Base-by-base conservation (phyloP, 208 protist species). In the Jaenimonas drosophilae region DNA sequence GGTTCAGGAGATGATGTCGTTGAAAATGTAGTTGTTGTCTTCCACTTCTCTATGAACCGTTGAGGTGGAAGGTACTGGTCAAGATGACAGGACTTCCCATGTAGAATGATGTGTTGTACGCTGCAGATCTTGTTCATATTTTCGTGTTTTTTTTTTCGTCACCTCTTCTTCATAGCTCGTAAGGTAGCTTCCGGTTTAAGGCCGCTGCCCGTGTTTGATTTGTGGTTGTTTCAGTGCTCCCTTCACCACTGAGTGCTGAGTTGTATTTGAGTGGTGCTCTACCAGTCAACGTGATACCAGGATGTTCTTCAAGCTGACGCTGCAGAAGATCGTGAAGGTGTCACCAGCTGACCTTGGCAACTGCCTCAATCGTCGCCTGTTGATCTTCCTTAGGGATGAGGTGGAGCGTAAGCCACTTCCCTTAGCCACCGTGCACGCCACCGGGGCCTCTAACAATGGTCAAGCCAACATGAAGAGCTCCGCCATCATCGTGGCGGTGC, bases 231-330 rank as follows among this genome's bases (percentile, higher is more conserved):
- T 20, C 30, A 36, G 37, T 3, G 6, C 12, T 28, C 25, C 28
- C 5, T 50, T 34, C 31, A 28, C 16, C 3, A 30, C 24, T 3
- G 34, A n/a, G n/a, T n/a, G n/a, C n/a, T n/a, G n/a, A n/a, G n/a
- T n/a, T n/a, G n/a, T n/a, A n/a, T n/a, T n/a, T n/a, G n/a, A n/a
- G n/a, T n/a, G n/a, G n/a, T n/a, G n/a, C n/a, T n/a, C n/a, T n/a
- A n/a, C n/a, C n/a, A n/a, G n/a, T n/a, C n/a, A n/a, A n/a, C n/a
- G n/a, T n/a, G n/a, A n/a, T n/a, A n/a, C n/a, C n/a, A n/a, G 9
- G 7, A 93, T 93, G 84, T 89, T 93, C 49, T 88, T 83, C 61
- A 89, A 81, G 44, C 23, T 89, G 34, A 63, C 72, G 4, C 56
- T 93, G 29, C 64, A 88, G 54, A 77, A 76, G 21, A 73, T 70